Base-by-base conservation (phyloP, 2,329 filamentous ascomycete genomes). In the Epichloe hybrida region DNA sequence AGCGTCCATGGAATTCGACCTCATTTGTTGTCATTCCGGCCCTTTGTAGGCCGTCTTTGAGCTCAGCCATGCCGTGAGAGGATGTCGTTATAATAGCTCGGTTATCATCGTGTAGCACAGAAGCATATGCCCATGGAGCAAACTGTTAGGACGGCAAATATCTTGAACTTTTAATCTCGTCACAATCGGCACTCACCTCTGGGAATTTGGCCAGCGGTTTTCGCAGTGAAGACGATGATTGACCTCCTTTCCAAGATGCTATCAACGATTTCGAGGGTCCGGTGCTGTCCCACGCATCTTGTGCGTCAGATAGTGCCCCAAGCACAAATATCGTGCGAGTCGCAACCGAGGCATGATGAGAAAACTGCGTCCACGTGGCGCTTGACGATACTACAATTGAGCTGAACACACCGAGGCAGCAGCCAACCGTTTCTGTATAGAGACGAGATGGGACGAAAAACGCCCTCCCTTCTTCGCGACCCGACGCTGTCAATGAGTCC, bases 41-140 rank as follows among this genome's bases (percentile, higher is more conserved):
- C 3, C 31, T n/a, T 46, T 31, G 42, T 6, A 54, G 31, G 9
- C 21, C n/a, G 43, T 42, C 57, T 36, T 54, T 49, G 7, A 66
- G 55, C n/a, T 8, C 39, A 1, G 56, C 39, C 4, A 55, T 49
- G 1, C 49, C 51, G 1, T 51, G 49, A 7, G 58, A 31, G 1
- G 58, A 49, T 3, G 60, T 61, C 5, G 63, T 71, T 20, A 72
- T 48, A 0, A 68, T 70, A 5, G 63, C 64, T 5, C 67, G 55
- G 4, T 61, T 57, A 37, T 68, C 61, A 52, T 72, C 69, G 43
- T 61, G 66, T 5, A 57, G 37, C 5, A 69, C 66, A 3, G 68
- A 23, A 23, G 67, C 52, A 50, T 70, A 71, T 4, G 66, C 61
- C 54, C 69, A 13, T 37, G 4, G 37, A 11, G 8, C 21, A n/a